Percentiles rank a stretch among this genome's conserved stretches.
Evolutionary conservation across 2,329 filamentous ascomycete species (phyloP).

Genomic region (Daldinia sp.): DNA sequence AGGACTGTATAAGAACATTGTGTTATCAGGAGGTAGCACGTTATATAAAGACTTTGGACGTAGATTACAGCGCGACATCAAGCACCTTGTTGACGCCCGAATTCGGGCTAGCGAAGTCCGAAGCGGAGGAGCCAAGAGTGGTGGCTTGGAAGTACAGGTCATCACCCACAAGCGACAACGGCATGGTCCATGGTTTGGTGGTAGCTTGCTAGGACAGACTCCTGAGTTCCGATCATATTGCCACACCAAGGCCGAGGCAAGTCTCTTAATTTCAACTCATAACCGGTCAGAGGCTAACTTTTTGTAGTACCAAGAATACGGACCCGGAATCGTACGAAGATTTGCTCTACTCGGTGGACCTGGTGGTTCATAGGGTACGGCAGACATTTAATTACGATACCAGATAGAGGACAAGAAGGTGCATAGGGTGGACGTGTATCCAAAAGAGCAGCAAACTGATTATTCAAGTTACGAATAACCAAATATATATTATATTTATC

Average conservation of each 20-base stretch:
- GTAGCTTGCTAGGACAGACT: slow-evolving; percentile 93
- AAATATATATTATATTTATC: neutral
- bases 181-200: slow-evolving; percentile 98
- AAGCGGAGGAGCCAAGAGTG: slow-evolving; percentile 91
- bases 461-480: slow-evolving; percentile 19
- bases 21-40: slow-evolving; percentile 94
- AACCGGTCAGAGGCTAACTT: slow-evolving; percentile 8
- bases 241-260: slow-evolving; percentile 84
- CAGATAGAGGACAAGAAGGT: slow-evolving; percentile 29
- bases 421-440: slow-evolving; percentile 34
- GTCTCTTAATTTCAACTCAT: slow-evolving; percentile 32
- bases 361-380: slow-evolving; percentile 70
- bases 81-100: slow-evolving; percentile 90
- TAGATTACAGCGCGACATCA: slow-evolving; percentile 94
- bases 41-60: slow-evolving; percentile 98
- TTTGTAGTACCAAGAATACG: slow-evolving; percentile 87
- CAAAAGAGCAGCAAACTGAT: slow-evolving; percentile 32
- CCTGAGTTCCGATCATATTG: slow-evolving; percentile 99
- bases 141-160: slow-evolving; percentile 94
- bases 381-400: slow-evolving; percentile 23
- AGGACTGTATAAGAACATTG: slow-evolving; percentile 99
- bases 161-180: slow-evolving; percentile 97
- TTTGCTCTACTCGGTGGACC: slow-evolving; percentile 94
- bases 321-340: slow-evolving; percentile 91
- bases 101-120: slow-evolving; percentile 91